Base-by-base conservation (phyloP, 1,284 basidiomycete species). In the Puccinia triticina region DNA sequence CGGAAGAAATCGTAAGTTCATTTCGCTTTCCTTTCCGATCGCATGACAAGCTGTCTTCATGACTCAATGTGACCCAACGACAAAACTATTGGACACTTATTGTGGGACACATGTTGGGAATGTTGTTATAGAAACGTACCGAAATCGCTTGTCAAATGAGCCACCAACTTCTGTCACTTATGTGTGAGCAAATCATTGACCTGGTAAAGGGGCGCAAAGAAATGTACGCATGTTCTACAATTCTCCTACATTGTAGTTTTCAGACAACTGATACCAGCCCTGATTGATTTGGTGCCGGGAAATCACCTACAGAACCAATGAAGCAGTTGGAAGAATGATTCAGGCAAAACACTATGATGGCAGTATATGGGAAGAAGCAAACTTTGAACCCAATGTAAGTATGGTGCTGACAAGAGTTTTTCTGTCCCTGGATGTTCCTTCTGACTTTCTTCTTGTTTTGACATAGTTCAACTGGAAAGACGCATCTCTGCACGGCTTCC, bases 401-500 rank as follows among this genome's bases (percentile, higher is more conserved):
- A 18, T 43, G 8, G 1, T 32, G 32, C 71, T 48, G 11, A 11
- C 37, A 26, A 2, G 21, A 50, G 11, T 53, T 34, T 71, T 57
- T 29, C 64, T 29, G 29, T 69, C 12, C 55, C 23, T 21, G 11
- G 26, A 3, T 7, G 14, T 66, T 11, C 14, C 29, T 29, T 50
- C 23, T 26, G 16, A 29, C 26, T 34, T 69, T 61, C 16, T 40
- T 48, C 11, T 3, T 69, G 40, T 21, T 2, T n/a, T 46, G 3
- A 29, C 2, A 12, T 23, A 72, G 77, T 80, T 95, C 82, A 96
- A 99, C 86, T 95, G 93, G 89, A 89, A 89, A 34, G 90, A 92
- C 14, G 93, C 93, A 1, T 95, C 98, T 88, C 96, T 96, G 88
- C 93, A 94, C 84, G 98, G 96, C 87, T 91, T 93, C 5, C 96